phyloP scores from a whole-genome alignment of 2,329 filamentous ascomycete genomes.

The Trichoderma breve region DNA sequence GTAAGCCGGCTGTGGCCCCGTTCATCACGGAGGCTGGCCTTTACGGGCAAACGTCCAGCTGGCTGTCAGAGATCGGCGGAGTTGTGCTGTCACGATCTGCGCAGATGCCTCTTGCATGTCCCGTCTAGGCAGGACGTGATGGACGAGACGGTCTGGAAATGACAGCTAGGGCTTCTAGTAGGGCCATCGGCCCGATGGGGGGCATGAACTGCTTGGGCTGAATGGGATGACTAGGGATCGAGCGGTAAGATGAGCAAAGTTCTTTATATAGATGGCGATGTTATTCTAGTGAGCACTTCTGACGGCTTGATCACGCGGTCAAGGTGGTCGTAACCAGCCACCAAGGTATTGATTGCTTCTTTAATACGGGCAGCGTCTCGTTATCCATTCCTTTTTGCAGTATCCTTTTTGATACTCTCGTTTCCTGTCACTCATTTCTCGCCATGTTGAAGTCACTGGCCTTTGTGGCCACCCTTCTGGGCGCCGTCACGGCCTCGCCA shows the following conservation, averaged over 20 bases:
- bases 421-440: not conserved
- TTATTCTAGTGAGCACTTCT: not conserved
- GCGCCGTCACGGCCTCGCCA: slow-evolving; percentile 24
- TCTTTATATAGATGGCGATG: slow-evolving; percentile 5
- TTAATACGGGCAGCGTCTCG: not conserved
- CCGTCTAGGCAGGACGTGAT: slow-evolving; percentile 7
- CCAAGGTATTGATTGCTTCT: not conserved
- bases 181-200: slow-evolving; percentile 4
- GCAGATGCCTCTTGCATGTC: not conserved
- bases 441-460: slow-evolving; percentile 22
- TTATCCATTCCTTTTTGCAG: not conserved
- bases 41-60: not conserved
- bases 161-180: not conserved
- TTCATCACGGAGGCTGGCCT: slow-evolving; percentile 5
- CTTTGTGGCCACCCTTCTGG: slow-evolving; percentile 21
- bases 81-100: not conserved
- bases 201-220: not conserved
- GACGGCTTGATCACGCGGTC: not conserved
- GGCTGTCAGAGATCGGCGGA: slow-evolving; percentile 11
- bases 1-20: not conserved
- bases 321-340: not conserved
- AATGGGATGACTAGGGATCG: not conserved
- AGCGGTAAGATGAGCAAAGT: not conserved
- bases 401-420: not conserved
- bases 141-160: not conserved